Conservation (phyloP, 2,329 filamentous ascomycete species). For the Beauveria sp. region DNA sequence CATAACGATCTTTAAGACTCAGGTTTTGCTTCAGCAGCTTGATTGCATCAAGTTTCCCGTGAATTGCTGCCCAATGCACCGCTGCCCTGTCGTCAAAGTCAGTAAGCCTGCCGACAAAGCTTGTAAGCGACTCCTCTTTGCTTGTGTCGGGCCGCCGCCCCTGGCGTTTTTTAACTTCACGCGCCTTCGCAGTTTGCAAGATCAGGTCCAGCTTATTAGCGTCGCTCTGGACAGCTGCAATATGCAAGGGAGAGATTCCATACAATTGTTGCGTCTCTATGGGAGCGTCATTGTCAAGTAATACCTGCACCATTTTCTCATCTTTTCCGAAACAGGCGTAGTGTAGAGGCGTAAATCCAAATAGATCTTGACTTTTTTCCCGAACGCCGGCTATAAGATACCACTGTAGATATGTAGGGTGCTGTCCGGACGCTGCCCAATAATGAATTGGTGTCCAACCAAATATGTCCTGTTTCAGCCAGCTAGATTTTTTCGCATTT, state of each 20-base stretch:
- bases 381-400: background rate
- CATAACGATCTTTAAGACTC: background rate
- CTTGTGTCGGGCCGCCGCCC: background rate
- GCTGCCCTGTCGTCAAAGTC: background rate
- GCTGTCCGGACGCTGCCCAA: background rate
- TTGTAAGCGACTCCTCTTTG: background rate
- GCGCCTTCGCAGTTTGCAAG: no score
- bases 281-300: background rate
- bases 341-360: background rate
- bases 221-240: background rate
- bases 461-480: background rate
- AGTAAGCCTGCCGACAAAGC: no score
- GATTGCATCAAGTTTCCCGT: background rate
- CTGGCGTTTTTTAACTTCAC: background rate
- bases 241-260: background rate
- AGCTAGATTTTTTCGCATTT: background rate
- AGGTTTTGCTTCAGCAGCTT: background rate
- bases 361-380: background rate
- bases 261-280: background rate
- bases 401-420: no score
- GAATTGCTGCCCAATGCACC: background rate
- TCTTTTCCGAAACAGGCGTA: background rate
- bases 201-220: background rate
- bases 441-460: background rate
- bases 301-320: background rate